Evolutionary conservation across 1,139 yeast genomes (phyloP), one percentile per base, ranked within the genome.

Genomic region (Candida sanyaensis): DNA sequence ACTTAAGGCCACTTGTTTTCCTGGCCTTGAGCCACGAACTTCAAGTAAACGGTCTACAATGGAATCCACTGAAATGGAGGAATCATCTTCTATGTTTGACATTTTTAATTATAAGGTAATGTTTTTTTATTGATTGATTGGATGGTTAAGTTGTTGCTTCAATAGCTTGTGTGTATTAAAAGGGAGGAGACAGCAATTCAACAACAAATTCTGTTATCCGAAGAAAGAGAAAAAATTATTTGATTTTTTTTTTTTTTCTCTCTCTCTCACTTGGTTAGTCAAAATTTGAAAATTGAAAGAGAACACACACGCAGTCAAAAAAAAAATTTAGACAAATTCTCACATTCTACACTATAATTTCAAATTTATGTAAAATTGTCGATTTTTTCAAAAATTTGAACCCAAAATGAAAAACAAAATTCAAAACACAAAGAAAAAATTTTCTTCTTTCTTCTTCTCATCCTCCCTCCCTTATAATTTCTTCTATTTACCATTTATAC

Each of bases 21-120:
- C 99, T 24, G 99, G 99, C 69, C 97, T 86, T 54, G 96, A 89
- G 55, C 99, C 99, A 72, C 99, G 85, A 47, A 93, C 99, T 70
- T 93, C 99, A 61, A 93, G 79, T 64, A 93, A 82, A 78, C 98
- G 85, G 74, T 93, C 98, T 69, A 93, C 95, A 64, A 93, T 92
- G 62, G 96, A 90, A 70, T 93, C 99, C 65, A 93, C 44, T 17
- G 44, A 41, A 29, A 41, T 88, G 68, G 93, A 98, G 49, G 96
- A 96, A 71, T 92, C 96, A 67, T 82, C 91, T 65, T 83, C 82
- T 56, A 84, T 89, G 37, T 76, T 71, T 41, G 56, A 54, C 56
- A 54, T 54, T 40, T 10, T 44, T 5, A 37, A 13, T 36, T n/a
- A 36, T n/a, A 24, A 27, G 12, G 27, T 10, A 37, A 31, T 39